Conservation (phyloP, 2,329 filamentous ascomycete species). For the Cytospora leucostoma region DNA sequence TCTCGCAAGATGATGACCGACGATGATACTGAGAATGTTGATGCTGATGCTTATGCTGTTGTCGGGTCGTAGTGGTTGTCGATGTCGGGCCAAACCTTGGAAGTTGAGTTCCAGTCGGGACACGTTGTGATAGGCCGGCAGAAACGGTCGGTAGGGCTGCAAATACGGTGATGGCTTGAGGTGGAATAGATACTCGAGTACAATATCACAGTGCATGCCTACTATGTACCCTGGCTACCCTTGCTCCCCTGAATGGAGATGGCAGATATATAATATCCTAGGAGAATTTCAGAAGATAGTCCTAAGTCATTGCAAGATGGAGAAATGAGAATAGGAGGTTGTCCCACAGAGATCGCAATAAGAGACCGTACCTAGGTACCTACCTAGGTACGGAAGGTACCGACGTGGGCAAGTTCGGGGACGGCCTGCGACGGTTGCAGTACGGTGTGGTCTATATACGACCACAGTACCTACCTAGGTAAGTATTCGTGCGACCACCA, state of each 20-base stretch:
- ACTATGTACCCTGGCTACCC: neutral
- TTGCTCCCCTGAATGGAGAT: neutral
- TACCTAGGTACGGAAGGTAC: neutral
- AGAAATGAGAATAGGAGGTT: neutral
- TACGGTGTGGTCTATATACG: too few relatives aligned
- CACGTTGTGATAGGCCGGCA: constrained; percentile 1
- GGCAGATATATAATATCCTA: neutral
- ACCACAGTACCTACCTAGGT: too few relatives aligned
- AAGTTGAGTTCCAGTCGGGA: neutral
- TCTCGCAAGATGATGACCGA: neutral
- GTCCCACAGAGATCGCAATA: neutral
- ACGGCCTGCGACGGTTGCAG: too few relatives aligned
- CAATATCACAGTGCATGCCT: neutral
- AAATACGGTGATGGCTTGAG: neutral
- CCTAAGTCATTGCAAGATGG: neutral
- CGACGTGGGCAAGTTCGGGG: neutral
- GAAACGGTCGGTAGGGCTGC: neutral
- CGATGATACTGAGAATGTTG: neutral
- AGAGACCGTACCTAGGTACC: neutral
- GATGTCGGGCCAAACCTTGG: neutral
- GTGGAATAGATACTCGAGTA: neutral
- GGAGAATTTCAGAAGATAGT: too few relatives aligned
- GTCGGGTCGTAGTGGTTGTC: neutral
- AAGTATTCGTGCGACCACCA: too few relatives aligned
- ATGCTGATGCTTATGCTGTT: neutral